Base-by-base conservation (phyloP, 148 eudicot genomes). In the Camellia granthamiana region DNA sequence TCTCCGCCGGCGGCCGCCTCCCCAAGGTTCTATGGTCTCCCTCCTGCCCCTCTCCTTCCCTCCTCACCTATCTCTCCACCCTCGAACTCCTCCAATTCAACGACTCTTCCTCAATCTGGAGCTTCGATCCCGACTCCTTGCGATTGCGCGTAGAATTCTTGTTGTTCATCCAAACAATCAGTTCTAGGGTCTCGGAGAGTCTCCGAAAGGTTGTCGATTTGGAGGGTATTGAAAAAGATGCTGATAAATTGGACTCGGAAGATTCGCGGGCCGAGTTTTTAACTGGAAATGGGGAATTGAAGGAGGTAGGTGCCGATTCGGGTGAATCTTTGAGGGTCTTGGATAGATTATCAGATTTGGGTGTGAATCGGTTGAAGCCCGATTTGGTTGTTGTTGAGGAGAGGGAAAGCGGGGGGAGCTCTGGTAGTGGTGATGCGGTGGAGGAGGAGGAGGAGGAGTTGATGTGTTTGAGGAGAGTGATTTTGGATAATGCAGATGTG, bases 111-210 rank as follows among this genome's bases (percentile, higher is more conserved):
- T 83, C 89, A 0, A 80, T 87, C 42, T 96, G 99, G 99, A 78
- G 84, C 16, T 81, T 90, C 14, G 80, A 84, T 41, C 61, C 82
- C 3, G 84, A 78, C 14, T 56, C 80, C 13, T 71, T 96, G 3
- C 87, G 90, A 59, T 80, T 92, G 64, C 82, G 99, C 0, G 89
- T 92, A 0, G 99, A 96, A 72, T 96, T 96, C 77, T 79, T 89
- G 84, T 54, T 96, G 49, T 88, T 81, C 67, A 61, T 92, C 4
- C 89, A 93, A 74, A 88, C 82, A 77, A 81, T 93, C 15, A 77
- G 77, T 59, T 81, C 87, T 72, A 89, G 88, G 83, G 91, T 87
- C 69, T 79, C 83, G 68, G 89, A 87, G 13, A 78, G 76, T 51
- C 66, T 81, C 14, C 69, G 54, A 51, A 75, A 68, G n/a, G 74